These are phyloP conservation scores for Magnusiomyces suaveolens DNA, from an alignment of 1,139 yeast species.

Conservation along the genomic window DNA sequence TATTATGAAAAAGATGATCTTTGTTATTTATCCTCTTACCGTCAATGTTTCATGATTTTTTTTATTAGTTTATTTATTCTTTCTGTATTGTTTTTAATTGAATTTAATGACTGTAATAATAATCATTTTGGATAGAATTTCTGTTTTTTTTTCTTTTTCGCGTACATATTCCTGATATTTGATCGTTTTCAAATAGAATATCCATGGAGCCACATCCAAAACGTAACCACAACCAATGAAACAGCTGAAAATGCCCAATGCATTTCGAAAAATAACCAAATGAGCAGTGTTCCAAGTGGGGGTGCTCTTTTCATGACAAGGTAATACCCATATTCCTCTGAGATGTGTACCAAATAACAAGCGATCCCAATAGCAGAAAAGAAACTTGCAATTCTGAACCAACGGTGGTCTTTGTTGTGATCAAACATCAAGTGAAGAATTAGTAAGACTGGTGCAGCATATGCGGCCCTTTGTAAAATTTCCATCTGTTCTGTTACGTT, in stretches of 20 bases:
- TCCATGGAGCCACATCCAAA: slow-evolving; percentile 27
- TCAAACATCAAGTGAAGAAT: slow-evolving; percentile 24
- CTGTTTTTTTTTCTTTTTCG: too few species aligned
- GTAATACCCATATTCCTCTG: slow-evolving; percentile 33
- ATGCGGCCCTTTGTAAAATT: slow-evolving; percentile 14
- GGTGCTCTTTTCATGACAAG: slow-evolving; percentile 35
- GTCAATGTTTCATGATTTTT: too few species aligned
- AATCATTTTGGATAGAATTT: too few species aligned
- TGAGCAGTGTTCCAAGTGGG: slow-evolving; percentile 35
- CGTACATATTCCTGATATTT: neutral
- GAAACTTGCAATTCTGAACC: slow-evolving; percentile 22
- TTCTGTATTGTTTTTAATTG: too few species aligned
- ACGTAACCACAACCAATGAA: slow-evolving; percentile 26
- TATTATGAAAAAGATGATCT: too few species aligned
- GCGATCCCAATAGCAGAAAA: slow-evolving; percentile 27
- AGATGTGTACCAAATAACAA: slow-evolving; percentile 28
- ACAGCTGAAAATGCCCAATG: slow-evolving; percentile 32
- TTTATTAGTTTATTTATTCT: too few species aligned
- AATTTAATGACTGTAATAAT: too few species aligned
- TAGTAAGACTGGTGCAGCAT: slow-evolving; percentile 26
- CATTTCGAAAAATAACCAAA: slow-evolving; percentile 35
- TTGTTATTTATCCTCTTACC: too few species aligned
- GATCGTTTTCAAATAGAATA: slow-evolving; percentile 18
- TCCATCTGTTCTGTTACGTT: slow-evolving; percentile 17
- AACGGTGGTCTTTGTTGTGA: slow-evolving; percentile 18